A percentile compares a stretch with the other conserved stretches of the same genome.
Evolutionary conservation across 495 filamentous ascomycete species (phyloP).

Genomic region (Hamigera avellanea): DNA sequence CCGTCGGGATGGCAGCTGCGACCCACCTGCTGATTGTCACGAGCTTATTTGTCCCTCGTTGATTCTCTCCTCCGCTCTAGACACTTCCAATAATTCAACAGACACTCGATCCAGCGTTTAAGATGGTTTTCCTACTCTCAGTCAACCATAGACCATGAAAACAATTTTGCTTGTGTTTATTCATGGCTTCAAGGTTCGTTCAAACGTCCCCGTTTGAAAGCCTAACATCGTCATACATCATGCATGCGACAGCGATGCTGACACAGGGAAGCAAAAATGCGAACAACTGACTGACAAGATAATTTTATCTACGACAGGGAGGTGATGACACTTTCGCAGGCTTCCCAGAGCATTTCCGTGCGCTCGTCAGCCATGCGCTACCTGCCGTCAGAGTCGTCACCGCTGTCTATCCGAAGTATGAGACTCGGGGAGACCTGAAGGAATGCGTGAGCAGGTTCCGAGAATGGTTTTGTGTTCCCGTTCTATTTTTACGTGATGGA

Average conservation of each 20-base stretch:
- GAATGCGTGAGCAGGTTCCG: conserved; percentile 72
- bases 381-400: conserved; percentile 61
- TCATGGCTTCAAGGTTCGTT: conserved; percentile 89
- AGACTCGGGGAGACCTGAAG: conserved; percentile 78
- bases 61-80: no score
- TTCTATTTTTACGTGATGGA: background rate
- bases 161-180: conserved; percentile 87
- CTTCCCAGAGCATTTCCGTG: conserved; percentile 65
- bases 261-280: background rate
- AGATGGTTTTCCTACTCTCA: background rate
- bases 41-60: no score
- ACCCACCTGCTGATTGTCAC: no score
- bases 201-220: no score
- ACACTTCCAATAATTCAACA: no score
- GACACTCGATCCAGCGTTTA: background rate
- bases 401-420: conserved; percentile 78
- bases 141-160: conserved; percentile 55
- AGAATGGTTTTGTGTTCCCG: conserved; percentile 53
- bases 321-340: conserved; percentile 76
- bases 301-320: conserved; percentile 41
- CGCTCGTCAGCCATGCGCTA: conserved; percentile 55
- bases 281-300: conserved; percentile 3
- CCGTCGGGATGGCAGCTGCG: no score
- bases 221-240: no score
- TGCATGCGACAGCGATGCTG: background rate